Evolutionary conservation across 2,329 filamentous ascomycete genomes (phyloP).

Genomic region (Diaporthe capsici): DNA sequence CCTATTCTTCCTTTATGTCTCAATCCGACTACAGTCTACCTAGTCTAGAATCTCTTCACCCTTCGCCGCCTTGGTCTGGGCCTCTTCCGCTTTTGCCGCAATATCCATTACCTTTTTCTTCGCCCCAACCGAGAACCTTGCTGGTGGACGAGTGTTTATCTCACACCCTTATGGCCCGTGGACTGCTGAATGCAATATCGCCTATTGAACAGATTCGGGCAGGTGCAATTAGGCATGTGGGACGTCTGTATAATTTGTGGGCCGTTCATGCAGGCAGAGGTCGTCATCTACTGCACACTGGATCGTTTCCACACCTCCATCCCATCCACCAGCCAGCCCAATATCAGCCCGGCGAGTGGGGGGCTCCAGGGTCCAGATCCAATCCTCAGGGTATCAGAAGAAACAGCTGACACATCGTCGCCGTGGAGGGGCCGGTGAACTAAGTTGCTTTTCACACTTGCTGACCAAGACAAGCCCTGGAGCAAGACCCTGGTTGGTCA

Average conservation of each 20-base stretch:
- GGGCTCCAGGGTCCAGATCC: conserved; percentile 21
- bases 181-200: background rate
- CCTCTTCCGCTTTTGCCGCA: conserved; percentile 12
- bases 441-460: background rate
- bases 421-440: background rate
- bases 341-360: conserved; percentile 19
- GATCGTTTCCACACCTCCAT: conserved; percentile 23
- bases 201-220: conserved; percentile 1
- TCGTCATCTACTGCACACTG: conserved; percentile 14
- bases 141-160: background rate
- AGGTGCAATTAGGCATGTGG: conserved; percentile 31
- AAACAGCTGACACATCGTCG: conserved; percentile 16
- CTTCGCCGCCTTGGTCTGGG: background rate
- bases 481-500: background rate
- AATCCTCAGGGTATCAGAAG: background rate
- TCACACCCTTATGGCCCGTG: background rate
- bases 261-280: conserved; percentile 19
- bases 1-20: conserved; percentile 23
- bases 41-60: background rate
- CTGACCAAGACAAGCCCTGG: conserved; percentile 10
- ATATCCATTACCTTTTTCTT: background rate
- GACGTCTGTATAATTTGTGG: conserved; percentile 25
- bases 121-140: background rate
- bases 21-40: background rate
- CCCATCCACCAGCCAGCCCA: background rate